These are phyloP conservation scores for Galerina sulciceps DNA, from an alignment of 768 basidiomycete genomes.

Conservation along the genomic window DNA sequence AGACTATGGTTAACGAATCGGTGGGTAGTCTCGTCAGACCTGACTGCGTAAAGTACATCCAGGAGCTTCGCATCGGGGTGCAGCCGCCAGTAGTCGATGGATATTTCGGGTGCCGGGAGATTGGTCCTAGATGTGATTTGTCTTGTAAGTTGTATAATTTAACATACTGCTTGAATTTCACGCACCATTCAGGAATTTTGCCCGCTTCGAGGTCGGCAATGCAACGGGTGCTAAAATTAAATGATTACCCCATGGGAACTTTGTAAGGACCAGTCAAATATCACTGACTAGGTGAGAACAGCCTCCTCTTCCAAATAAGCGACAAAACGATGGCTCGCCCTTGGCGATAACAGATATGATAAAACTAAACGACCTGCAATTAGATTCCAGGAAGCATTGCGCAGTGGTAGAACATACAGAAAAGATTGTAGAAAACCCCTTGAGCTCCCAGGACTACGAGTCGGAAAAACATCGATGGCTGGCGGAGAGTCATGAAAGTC, in stretches of 20 bases:
- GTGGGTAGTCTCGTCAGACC: constrained; percentile 93
- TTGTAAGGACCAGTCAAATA: not conserved
- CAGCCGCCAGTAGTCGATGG: constrained; percentile 95
- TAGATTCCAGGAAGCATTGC: constrained; percentile 5
- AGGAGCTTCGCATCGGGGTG: constrained; percentile 72
- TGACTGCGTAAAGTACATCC: constrained; percentile 90
- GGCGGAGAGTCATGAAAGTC: constrained; percentile 93
- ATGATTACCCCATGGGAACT: not conserved
- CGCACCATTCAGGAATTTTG: constrained; percentile 78
- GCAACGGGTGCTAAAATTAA: constrained; percentile 64
- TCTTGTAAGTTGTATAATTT: not conserved
- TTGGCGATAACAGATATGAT: constrained; percentile 77
- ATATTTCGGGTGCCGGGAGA: constrained; percentile 81
- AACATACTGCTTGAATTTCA: constrained; percentile 3
- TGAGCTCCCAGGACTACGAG: constrained; percentile 87
- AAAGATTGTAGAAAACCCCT: constrained; percentile 88
- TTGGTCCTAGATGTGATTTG: constrained; percentile 49
- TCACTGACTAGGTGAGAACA: constrained; percentile 82
- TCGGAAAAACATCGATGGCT: constrained; percentile 83
- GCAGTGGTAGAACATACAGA: constrained; percentile 57
- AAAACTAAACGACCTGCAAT: constrained; percentile 53
- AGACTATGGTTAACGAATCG: constrained; percentile 96
- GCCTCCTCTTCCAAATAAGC: constrained; percentile 95
- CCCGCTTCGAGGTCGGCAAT: constrained; percentile 86
- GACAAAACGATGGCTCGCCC: constrained; percentile 88